Base-by-base conservation (phyloP, 2,329 filamentous ascomycete genomes). In the Fusarium brachygibbosum region DNA sequence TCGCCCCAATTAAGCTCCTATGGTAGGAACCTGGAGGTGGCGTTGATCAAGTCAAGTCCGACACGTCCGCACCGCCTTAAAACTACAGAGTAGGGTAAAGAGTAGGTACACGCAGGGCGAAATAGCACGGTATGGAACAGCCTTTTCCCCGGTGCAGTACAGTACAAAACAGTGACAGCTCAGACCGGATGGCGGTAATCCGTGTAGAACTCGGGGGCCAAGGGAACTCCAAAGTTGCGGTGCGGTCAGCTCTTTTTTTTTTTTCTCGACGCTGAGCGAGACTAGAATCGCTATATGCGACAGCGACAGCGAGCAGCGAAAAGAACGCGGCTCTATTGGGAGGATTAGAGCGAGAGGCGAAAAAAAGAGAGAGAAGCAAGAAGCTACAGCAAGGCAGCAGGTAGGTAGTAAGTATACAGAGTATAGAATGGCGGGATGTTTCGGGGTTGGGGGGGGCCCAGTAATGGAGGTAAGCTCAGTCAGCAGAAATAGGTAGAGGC, bases 31-130 rank as follows among this genome's bases (percentile, higher is more conserved):
- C 61, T 37, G 19, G 42, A 46, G 53, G 68, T 70, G 68, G 68
- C 68, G 67, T 46, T 32, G 55, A 35, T 55, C 45, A 57, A 51
- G 31, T 60, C 45, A 60, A 48, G 41, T 65, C 67, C 63, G 63
- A 70, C 51, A 61, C 38, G 63, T 65, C 67, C 68, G 67, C 52
- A 49, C 35, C 40, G 41, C 58, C 48, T 68, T 52, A 31, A 54
- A 64, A 32, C 32, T 61, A 69, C 50, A 63, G 49, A 28, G 34
- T 23, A 32, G 40, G 25, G 34, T 25, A 46, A 48, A 28, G 41
- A 35, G 32, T 25, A 58, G 38, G 40, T 31, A 32, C 32, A 32
- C 32, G 16, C 21, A 34, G 14, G 13, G 28, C 31, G 50, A 31
- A 38, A 44, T 40, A 23, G 19, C 50, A 65, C 62, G 37, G 53